A percentile compares a stretch with the other conserved stretches of the same genome.
Evolutionary conservation across 345 rosid genomes (phyloP).

Genomic region (Cardamine occulta): DNA sequence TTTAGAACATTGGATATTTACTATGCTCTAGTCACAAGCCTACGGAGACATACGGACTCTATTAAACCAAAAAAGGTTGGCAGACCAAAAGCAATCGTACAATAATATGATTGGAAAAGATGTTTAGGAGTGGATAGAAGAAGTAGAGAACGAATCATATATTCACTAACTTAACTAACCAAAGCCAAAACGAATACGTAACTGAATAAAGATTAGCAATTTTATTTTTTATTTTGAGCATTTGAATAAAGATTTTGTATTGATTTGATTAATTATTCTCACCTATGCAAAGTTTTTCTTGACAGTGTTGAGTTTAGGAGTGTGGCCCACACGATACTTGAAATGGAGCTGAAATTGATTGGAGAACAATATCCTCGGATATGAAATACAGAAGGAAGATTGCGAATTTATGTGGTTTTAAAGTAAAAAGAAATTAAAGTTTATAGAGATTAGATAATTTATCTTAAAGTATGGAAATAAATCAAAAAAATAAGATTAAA

Average conservation of each 20-base stretch:
- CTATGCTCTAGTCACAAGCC: not conserved
- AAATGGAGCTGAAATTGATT: constrained; percentile 5
- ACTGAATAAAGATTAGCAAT: constrained; percentile 28
- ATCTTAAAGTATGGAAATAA: no score
- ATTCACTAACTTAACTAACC: constrained; percentile 31
- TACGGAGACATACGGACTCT: not conserved
- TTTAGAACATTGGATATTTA: no score
- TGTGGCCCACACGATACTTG: constrained; percentile 13
- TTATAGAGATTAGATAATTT: no score
- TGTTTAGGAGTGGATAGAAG: constrained; percentile 11
- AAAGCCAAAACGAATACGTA: constrained; percentile 44
- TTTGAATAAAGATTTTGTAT: not conserved
- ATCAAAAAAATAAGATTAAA: no score
- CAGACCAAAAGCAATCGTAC: constrained; percentile 30
- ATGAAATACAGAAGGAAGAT: not conserved
- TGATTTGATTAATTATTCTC: constrained; percentile 3
- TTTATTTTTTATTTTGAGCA: constrained; percentile 5
- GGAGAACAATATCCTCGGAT: constrained; percentile 21
- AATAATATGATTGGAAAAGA: constrained; percentile 32
- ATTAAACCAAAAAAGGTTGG: not conserved
- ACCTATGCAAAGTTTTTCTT: constrained; percentile 1
- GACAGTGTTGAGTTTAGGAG: not conserved
- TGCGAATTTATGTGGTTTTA: not conserved
- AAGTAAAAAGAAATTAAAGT: no score
- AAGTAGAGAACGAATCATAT: constrained; percentile 34